Conservation (phyloP, 352 stramenopile species). For the Pythium rishiriense region DNA sequence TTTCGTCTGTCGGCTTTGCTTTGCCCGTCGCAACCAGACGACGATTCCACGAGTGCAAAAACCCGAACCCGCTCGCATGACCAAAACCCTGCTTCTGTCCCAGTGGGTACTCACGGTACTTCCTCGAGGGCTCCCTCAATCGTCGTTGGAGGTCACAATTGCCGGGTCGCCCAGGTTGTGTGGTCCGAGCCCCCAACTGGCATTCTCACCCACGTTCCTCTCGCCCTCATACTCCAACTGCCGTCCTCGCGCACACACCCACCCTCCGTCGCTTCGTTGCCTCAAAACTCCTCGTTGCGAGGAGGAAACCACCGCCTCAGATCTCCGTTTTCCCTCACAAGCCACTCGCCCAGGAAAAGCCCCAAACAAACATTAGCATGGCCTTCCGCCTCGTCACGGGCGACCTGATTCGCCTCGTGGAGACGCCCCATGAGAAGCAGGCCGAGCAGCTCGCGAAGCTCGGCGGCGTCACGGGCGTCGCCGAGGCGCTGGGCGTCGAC, state of each 20-base stretch:
- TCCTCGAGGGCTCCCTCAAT: background rate
- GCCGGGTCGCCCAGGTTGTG: conserved; percentile 4
- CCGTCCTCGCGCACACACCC: background rate
- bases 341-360: background rate
- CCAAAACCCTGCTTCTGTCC: conserved; percentile 7
- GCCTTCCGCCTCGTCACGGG: conserved; percentile 10
- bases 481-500: conserved; percentile 45
- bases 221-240: conserved; percentile 8
- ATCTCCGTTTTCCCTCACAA: background rate
- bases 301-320: background rate
- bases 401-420: conserved; percentile 70
- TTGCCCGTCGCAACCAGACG: conserved; percentile 8
- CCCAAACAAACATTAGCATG: background rate
- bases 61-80: conserved; percentile 4
- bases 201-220: background rate
- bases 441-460: conserved; percentile 50
- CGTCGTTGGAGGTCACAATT: background rate
- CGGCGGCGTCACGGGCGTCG: conserved; percentile 59
- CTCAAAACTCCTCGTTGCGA: background rate
- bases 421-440: conserved; percentile 64
- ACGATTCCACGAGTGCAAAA: conserved; percentile 1
- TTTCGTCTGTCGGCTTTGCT: background rate
- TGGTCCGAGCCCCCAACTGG: background rate
- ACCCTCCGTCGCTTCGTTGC: background rate
- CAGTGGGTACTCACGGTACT: conserved; percentile 22